These are phyloP conservation scores for Xylariaceae sp. DNA, from an alignment of 2,329 filamentous ascomycete species.

Conservation along the genomic window DNA sequence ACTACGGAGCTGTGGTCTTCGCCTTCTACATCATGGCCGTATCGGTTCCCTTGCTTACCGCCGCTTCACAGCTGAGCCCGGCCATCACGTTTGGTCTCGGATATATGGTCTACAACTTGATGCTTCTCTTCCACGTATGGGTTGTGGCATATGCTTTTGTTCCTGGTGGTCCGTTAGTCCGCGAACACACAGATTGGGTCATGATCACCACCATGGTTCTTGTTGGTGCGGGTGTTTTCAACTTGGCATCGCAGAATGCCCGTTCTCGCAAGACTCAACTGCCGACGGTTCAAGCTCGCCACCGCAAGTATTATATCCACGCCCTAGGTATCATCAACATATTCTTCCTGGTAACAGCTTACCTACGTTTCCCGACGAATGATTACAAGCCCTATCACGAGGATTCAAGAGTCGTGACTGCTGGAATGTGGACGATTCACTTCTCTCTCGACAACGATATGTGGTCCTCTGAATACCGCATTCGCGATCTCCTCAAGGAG, in stretches of 20 bases:
- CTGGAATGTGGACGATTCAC: slow-evolving; percentile 98
- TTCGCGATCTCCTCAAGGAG: slow-evolving; percentile 85
- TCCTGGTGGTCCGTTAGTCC: slow-evolving; percentile 83
- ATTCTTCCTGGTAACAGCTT: slow-evolving; percentile 72
- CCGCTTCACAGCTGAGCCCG: slow-evolving; percentile 71
- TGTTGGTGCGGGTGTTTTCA: slow-evolving; percentile 80
- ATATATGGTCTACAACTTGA: slow-evolving; percentile 86
- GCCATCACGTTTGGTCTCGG: slow-evolving; percentile 79
- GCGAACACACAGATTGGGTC: slow-evolving; percentile 93
- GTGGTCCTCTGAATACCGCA: slow-evolving; percentile 94
- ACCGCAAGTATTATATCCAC: slow-evolving; percentile 48
- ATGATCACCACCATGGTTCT: slow-evolving; percentile 81
- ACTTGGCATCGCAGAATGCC: slow-evolving; percentile 51
- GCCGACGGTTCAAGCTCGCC: slow-evolving; percentile 34
- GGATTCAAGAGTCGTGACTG: slow-evolving; percentile 81
- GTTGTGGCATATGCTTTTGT: slow-evolving; percentile 98
- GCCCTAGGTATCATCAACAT: slow-evolving; percentile 72
- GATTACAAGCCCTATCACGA: slow-evolving; percentile 87
- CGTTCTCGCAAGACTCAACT: slow-evolving; percentile 37
- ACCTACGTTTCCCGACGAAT: slow-evolving; percentile 86
- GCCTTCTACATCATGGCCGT: slow-evolving; percentile 79
- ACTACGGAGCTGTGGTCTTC: slow-evolving; percentile 71
- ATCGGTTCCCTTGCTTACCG: slow-evolving; percentile 67
- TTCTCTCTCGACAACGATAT: slow-evolving; percentile 98
- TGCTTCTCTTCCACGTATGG: slow-evolving; percentile 98